phyloP scores from a whole-genome alignment of 78 protist genomes.

The Creolimax fragrantissima region DNA sequence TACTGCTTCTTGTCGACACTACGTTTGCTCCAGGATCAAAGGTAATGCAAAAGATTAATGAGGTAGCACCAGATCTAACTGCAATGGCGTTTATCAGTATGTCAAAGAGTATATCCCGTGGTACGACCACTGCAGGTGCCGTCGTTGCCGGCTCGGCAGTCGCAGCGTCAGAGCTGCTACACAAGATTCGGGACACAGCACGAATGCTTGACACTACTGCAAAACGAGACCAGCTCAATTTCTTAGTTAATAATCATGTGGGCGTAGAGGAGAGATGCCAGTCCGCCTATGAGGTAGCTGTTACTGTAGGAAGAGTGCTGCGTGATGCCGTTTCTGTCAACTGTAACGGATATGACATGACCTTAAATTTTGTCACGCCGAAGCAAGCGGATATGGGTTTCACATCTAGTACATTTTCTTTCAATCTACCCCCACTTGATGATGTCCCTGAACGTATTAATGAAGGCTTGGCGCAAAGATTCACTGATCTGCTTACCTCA shows the following conservation, averaged over 20 bases:
- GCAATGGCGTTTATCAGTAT: constrained; percentile 1
- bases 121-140: not conserved
- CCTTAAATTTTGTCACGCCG: not conserved
- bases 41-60: not conserved
- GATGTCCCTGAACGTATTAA: not conserved
- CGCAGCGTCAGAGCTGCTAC: not conserved
- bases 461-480: not conserved
- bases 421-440: not conserved
- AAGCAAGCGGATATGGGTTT: not conserved
- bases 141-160: not conserved
- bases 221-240: not conserved
- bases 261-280: constrained; percentile 9
- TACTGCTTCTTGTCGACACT: not conserved
- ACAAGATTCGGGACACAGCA: not conserved
- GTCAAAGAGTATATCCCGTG: constrained; percentile 19
- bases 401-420: constrained; percentile 13
- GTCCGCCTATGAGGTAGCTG: not conserved
- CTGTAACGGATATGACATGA: not conserved
- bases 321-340: not conserved
- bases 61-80: not conserved
- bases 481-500: not conserved
- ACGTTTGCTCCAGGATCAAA: constrained; percentile 18
- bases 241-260: not conserved
- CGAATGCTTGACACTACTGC: constrained; percentile 6
- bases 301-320: not conserved